These are phyloP conservation scores for Moesziomyces sp. DNA, from an alignment of 1,284 basidiomycete species.

Conservation along the genomic window DNA sequence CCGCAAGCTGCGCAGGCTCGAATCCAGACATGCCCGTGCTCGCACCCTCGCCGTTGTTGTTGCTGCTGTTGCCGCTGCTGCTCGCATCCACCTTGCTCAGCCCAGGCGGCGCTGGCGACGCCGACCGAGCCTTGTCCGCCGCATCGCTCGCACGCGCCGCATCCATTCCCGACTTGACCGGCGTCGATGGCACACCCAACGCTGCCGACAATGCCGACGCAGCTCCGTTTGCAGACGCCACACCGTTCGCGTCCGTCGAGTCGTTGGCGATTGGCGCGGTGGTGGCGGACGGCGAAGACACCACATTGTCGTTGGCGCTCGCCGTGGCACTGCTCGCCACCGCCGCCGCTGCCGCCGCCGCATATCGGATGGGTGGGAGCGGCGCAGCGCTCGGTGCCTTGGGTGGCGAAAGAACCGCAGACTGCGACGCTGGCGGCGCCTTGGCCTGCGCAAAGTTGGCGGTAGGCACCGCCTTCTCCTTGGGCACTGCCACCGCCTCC, in stretches of 20 bases:
- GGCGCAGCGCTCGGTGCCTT: conserved; percentile 58
- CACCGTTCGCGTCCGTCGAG: conserved; percentile 11
- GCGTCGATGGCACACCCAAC: conserved; percentile 15
- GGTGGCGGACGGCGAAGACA: conserved; percentile 32
- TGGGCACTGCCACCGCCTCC: conserved; percentile 44
- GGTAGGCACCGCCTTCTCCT: conserved; percentile 78
- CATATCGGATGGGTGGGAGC: conserved; percentile 82
- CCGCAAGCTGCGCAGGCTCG: conserved; percentile 61
- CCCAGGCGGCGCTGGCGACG: conserved; percentile 47
- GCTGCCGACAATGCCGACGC: conserved; percentile 7
- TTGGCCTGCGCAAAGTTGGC: conserved; percentile 76
- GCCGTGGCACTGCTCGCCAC: conserved; percentile 45
- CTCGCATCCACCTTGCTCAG: conserved; percentile 24
- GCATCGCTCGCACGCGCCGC: conserved; percentile 17
- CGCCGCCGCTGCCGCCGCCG: conserved; percentile 88
- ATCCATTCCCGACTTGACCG: conserved; percentile 29
- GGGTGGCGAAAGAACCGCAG: conserved; percentile 49
- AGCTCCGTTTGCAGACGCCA: conserved; percentile 7
- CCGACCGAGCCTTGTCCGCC: conserved; percentile 30
- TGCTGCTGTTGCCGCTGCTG: conserved; percentile 13
- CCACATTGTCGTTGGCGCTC: conserved; percentile 15
- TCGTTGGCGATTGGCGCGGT: conserved; percentile 29
- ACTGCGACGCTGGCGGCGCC: conserved; percentile 70
- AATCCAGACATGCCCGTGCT: conserved; percentile 25
- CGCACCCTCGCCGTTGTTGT: conserved; percentile 4